Evolutionary conservation across 805 yeast species (phyloP).

Genomic region (Sungouiella thailandica): DNA sequence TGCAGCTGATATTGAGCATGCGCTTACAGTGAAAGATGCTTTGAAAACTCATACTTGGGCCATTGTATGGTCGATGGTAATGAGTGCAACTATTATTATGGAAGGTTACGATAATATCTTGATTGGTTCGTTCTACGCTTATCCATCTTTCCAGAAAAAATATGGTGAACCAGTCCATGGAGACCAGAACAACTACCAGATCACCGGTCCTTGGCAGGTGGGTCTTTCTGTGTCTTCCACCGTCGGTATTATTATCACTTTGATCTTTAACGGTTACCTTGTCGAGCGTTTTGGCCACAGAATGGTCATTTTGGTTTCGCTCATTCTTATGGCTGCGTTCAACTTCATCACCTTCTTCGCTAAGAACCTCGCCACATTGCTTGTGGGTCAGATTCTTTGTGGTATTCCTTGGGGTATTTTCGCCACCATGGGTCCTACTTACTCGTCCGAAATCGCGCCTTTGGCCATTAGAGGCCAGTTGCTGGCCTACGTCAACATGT

Average conservation of each 20-base stretch:
- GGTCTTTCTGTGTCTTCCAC: slow-evolving; percentile 11
- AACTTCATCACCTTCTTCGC: slow-evolving; percentile 47
- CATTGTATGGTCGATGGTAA: slow-evolving; percentile 7
- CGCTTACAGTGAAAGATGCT: slow-evolving; percentile 9
- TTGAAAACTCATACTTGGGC: slow-evolving; percentile 10
- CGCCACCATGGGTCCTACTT: slow-evolving; percentile 46
- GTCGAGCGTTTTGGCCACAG: slow-evolving; percentile 43
- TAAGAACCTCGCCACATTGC: slow-evolving; percentile 30
- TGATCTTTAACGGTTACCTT: slow-evolving; percentile 36
- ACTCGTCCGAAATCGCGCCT: slow-evolving; percentile 58
- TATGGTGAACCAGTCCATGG: slow-evolving; percentile 3
- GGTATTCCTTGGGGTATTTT: slow-evolving; percentile 56
- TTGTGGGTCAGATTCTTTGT: slow-evolving; percentile 39
- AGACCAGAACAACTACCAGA: slow-evolving; percentile 3
- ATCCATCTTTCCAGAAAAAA: slow-evolving; percentile 6
- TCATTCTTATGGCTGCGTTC: slow-evolving; percentile 28
- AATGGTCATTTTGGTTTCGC: slow-evolving; percentile 25
- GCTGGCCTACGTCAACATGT: slow-evolving; percentile 45
- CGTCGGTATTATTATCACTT: slow-evolving; percentile 36
- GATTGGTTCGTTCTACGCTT: slow-evolving; percentile 8
- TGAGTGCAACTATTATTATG: slow-evolving; percentile 9
- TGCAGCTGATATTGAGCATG: slow-evolving; percentile 20
- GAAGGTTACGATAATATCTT: slow-evolving; percentile 11
- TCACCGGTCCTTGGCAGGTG: slow-evolving; percentile 20
- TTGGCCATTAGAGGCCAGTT: slow-evolving; percentile 44